phyloP scores from a whole-genome alignment of 1,284 basidiomycete genomes.

The Ustilago shanxiensis region DNA sequence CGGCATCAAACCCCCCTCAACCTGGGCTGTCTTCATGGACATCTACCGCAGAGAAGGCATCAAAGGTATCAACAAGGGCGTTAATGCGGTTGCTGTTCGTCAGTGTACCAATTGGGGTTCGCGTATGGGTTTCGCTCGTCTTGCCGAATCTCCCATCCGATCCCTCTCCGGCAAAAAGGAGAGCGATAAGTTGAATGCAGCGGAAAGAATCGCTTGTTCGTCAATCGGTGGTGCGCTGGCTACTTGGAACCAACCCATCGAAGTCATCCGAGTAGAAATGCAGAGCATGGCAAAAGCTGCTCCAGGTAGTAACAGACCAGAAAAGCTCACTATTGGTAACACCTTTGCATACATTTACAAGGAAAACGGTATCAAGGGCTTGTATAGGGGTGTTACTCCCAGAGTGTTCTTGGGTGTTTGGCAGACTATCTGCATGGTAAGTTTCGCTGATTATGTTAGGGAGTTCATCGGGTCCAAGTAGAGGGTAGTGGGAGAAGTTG shows the following conservation, averaged over 20 bases:
- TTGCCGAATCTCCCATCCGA: constrained; percentile 87
- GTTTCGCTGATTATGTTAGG: constrained; percentile 89
- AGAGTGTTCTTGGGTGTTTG: constrained; percentile 95
- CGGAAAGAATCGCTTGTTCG: constrained; percentile 91
- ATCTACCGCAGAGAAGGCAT: constrained; percentile 95
- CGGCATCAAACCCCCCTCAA: constrained; percentile 90
- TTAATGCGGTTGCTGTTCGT: constrained; percentile 92
- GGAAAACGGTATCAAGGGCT: constrained; percentile 94
- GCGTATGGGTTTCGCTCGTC: constrained; percentile 94
- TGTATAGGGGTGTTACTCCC: constrained; percentile 97
- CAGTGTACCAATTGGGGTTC: constrained; percentile 99
- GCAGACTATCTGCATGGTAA: constrained; percentile 98
- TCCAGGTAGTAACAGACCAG: constrained; percentile 79
- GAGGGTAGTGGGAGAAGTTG: no score
- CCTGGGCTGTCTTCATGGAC: constrained; percentile 87
- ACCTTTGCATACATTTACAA: constrained; percentile 93
- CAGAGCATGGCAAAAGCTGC: constrained; percentile 94
- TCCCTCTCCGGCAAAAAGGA: constrained; percentile 80
- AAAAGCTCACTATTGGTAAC: constrained; percentile 87
- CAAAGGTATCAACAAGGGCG: constrained; percentile 98
- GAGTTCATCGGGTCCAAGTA: constrained; percentile 54
- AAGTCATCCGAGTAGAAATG: constrained; percentile 98
- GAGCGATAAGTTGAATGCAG: constrained; percentile 79
- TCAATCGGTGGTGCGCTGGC: constrained; percentile 92
- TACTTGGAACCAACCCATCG: constrained; percentile 99